A percentile compares a stretch with the other conserved stretches of the same genome.
These are phyloP conservation scores for Silene latifolia DNA, from an alignment of 148 eudicot species.

Conservation along the genomic window DNA sequence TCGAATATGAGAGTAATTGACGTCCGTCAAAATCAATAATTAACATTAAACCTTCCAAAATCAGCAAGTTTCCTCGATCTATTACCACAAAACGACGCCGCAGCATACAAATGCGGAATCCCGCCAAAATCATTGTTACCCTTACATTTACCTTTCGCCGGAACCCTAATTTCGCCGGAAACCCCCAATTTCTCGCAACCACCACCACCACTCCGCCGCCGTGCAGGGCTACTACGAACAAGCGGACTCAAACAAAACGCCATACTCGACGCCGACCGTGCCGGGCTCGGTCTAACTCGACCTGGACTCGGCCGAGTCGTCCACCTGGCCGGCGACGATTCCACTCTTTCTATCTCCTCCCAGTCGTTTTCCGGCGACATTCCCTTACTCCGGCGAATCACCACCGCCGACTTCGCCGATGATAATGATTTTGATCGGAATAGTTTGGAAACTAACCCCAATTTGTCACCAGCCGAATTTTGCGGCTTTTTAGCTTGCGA, in stretches of 20 bases:
- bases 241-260: slow-evolving; percentile 38
- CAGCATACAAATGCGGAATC: slow-evolving; percentile 39
- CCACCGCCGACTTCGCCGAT: slow-evolving; percentile 28
- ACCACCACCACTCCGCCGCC: slow-evolving; percentile 17
- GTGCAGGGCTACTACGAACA: slow-evolving; percentile 19
- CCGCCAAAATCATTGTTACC: background rate
- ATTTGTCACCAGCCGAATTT: slow-evolving; percentile 13
- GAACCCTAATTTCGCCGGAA: slow-evolving; percentile 44
- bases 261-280: slow-evolving; percentile 21
- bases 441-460: slow-evolving; percentile 32
- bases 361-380: slow-evolving; percentile 60
- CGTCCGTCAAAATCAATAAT: slow-evolving; percentile 33
- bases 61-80: slow-evolving; percentile 83
- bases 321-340: too few relatives aligned
- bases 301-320: slow-evolving; percentile 22
- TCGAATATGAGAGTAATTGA: too few relatives aligned
- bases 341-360: slow-evolving; percentile 16
- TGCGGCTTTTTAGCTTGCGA: slow-evolving; percentile 14
- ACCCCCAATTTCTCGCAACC: slow-evolving; percentile 19
- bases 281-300: slow-evolving; percentile 56
- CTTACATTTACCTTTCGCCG: slow-evolving; percentile 20
- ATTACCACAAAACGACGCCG: slow-evolving; percentile 61
- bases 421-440: slow-evolving; percentile 63
- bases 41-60: slow-evolving; percentile 57
- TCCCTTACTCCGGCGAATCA: slow-evolving; percentile 28